Evolutionary conservation across 1,284 basidiomycete genomes (phyloP).

Genomic region (Cutaneotrichosporon cutaneum): DNA sequence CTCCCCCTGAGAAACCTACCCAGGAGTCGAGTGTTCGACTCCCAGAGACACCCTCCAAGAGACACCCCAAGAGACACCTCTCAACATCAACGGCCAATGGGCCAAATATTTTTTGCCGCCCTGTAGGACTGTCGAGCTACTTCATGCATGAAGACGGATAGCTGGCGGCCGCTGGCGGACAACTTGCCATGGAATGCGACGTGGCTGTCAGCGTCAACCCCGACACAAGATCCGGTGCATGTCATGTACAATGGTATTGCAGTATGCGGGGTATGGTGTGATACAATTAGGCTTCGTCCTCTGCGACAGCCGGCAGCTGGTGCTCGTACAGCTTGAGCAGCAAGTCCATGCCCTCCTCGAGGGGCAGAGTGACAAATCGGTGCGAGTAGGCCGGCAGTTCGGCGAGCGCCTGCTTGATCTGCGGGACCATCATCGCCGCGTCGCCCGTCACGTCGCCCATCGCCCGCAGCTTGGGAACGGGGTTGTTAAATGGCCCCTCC

Average conservation of each 20-base stretch:
- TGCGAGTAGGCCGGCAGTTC: conserved; percentile 81
- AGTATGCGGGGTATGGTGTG: conserved; percentile 17
- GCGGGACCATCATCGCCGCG: conserved; percentile 69
- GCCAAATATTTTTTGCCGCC: too few species aligned
- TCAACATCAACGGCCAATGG: too few species aligned
- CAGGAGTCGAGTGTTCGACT: too few species aligned
- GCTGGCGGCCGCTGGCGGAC: too few species aligned
- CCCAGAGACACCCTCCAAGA: too few species aligned
- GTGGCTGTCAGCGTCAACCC: too few species aligned
- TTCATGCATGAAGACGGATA: too few species aligned
- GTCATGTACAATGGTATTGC: conserved; percentile 12
- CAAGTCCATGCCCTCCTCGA: conserved; percentile 82
- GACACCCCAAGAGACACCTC: too few species aligned
- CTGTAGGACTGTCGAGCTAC: too few species aligned
- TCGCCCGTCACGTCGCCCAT: conserved; percentile 82
- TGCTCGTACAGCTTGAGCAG: conserved; percentile 74
- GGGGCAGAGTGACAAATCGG: conserved; percentile 75
- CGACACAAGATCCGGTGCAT: not conserved
- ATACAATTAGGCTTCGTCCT: not conserved
- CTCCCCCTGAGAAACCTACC: too few species aligned
- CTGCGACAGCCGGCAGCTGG: conserved; percentile 57
- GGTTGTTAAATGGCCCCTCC: conserved; percentile 27
- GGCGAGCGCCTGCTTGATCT: conserved; percentile 73
- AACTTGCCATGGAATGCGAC: too few species aligned
- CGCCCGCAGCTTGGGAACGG: conserved; percentile 66